A percentile compares a stretch with the other conserved stretches of the same genome.
These are phyloP conservation scores for Lactuca sativa DNA, from an alignment of 129 eudicot species.

Conservation along the genomic window DNA sequence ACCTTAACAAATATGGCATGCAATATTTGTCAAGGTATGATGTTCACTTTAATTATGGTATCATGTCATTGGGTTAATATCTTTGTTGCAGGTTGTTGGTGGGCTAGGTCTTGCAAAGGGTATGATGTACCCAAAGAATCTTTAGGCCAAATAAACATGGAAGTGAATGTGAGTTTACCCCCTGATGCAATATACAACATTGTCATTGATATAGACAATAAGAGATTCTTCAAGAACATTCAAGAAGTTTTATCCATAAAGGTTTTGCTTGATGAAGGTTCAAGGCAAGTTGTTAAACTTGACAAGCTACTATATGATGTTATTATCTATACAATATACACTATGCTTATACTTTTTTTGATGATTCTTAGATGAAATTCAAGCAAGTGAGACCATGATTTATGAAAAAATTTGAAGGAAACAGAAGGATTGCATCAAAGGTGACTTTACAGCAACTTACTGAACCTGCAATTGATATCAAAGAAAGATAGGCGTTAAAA, in stretches of 20 bases:
- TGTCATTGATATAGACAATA: conserved; percentile 84
- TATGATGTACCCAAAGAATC: conserved; percentile 78
- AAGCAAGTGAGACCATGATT: conserved; percentile 81
- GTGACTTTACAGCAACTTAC: conserved; percentile 67
- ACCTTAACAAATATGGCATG: too few species aligned
- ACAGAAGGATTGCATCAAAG: conserved; percentile 79
- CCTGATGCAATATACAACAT: conserved; percentile 93
- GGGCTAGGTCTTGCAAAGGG: too few species aligned
- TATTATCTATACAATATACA: too few species aligned
- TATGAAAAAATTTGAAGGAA: conserved; percentile 94
- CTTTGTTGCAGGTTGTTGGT: too few species aligned
- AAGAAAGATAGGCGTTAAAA: conserved; percentile 76
- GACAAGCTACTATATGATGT: conserved; percentile 62
- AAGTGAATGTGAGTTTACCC: conserved; percentile 82
- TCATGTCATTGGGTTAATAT: too few species aligned
- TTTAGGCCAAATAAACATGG: conserved; percentile 59
- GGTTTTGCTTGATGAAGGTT: conserved; percentile 84
- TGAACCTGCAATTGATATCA: conserved; percentile 75
- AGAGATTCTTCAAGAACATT: conserved; percentile 88
- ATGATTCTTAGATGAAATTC: conserved; percentile 71
- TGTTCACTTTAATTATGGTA: too few species aligned
- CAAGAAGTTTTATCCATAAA: conserved; percentile 90
- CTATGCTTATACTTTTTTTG: background rate
- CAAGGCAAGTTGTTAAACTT: conserved; percentile 81
- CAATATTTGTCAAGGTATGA: too few species aligned